A percentile compares a stretch with the other conserved stretches of the same genome.
These are phyloP conservation scores for Scopulariopsis brevicaulis DNA, from an alignment of 2,329 filamentous ascomycete genomes.

Conservation along the genomic window DNA sequence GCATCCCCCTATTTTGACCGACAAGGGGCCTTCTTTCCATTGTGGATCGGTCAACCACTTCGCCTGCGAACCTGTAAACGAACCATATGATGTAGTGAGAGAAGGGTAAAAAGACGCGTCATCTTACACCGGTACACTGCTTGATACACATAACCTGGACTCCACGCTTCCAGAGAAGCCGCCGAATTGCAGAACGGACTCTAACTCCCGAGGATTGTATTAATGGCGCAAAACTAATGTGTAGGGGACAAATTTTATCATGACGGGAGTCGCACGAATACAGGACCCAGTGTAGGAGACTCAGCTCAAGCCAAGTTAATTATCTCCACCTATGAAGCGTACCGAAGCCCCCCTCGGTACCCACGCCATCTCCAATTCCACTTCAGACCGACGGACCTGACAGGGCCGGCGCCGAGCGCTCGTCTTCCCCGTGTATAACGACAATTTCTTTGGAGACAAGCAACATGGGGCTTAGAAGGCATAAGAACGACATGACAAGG, in stretches of 20 bases:
- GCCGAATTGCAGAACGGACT: background rate
- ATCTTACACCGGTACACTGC: background rate
- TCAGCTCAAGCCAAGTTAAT: background rate
- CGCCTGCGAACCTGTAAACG: too few relatives aligned
- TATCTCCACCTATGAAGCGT: background rate
- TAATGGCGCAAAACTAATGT: background rate
- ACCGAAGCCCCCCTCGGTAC: background rate
- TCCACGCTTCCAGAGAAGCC: background rate
- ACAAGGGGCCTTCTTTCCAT: too few relatives aligned
- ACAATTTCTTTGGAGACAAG: background rate
- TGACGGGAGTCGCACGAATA: background rate
- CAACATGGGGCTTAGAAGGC: conserved; percentile 4
- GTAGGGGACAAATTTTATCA: background rate
- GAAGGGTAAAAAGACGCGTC: too few relatives aligned
- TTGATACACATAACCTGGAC: background rate
- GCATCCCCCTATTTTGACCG: too few relatives aligned
- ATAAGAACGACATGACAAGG: background rate
- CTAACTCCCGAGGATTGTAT: background rate
- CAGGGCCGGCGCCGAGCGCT: background rate
- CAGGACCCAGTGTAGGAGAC: background rate
- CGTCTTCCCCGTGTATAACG: background rate
- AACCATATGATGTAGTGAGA: too few relatives aligned
- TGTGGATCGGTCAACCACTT: too few relatives aligned
- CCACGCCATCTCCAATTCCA: background rate
- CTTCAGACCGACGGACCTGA: background rate